phyloP scores from a whole-genome alignment of 306 rosid genomes.

The Glycine latifolia region DNA sequence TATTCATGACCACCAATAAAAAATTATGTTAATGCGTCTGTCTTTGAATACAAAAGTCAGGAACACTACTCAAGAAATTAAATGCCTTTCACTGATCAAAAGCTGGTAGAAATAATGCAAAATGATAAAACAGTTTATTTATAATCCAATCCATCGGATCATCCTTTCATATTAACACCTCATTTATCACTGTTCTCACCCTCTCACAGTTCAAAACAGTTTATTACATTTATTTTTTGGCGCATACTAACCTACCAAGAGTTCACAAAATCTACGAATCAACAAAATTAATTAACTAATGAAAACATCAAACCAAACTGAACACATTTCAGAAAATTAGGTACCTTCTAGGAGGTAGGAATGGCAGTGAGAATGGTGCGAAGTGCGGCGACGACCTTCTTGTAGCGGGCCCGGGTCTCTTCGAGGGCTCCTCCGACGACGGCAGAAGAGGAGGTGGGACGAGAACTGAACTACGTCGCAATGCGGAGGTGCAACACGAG shows the following conservation, averaged over 20 bases:
- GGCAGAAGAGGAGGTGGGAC: constrained; percentile 38
- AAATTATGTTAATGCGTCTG: background rate
- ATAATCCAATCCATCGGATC: background rate
- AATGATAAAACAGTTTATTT: background rate
- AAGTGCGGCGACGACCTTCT: constrained; percentile 75
- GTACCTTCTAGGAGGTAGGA: constrained; percentile 79
- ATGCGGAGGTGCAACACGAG: too few species aligned
- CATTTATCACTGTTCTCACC: background rate
- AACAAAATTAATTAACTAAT: background rate
- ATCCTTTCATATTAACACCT: background rate
- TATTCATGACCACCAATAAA: background rate
- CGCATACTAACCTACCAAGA: background rate
- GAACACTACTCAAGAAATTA: background rate
- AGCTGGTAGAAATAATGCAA: background rate
- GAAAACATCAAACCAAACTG: too few species aligned
- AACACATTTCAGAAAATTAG: background rate
- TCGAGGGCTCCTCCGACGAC: constrained; percentile 74
- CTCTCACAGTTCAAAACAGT: background rate
- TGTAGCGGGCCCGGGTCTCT: constrained; percentile 81
- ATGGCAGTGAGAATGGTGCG: constrained; percentile 74
- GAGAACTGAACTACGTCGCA: too few species aligned
- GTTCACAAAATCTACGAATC: constrained; percentile 20
- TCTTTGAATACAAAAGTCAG: background rate
- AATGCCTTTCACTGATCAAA: background rate
- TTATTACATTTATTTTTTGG: too few species aligned